phyloP scores from a whole-genome alignment of 495 filamentous ascomycete genomes.

The Bryoglossum gracile region DNA sequence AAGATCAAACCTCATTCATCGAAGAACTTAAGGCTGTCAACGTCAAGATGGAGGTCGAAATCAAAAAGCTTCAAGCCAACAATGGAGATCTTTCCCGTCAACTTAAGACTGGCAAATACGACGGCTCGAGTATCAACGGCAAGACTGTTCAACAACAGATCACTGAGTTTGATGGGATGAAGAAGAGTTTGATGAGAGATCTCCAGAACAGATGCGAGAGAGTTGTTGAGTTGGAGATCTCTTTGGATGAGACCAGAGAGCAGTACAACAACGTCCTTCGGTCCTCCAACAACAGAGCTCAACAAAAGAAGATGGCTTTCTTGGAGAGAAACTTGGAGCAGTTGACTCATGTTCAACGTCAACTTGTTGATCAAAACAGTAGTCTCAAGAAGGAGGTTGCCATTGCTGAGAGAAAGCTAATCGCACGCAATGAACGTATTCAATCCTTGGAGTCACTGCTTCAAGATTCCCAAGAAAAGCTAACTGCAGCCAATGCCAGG shows the following conservation, averaged over 20 bases:
- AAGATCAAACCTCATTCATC: conserved; percentile 58
- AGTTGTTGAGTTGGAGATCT: conserved; percentile 96
- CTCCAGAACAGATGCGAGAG: conserved; percentile 96
- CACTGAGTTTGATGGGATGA: conserved; percentile 97
- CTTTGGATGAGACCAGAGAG: conserved; percentile 90
- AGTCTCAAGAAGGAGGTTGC: conserved; percentile 97
- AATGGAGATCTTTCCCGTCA: conserved; percentile 71
- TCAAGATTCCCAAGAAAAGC: conserved; percentile 95
- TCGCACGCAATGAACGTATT: conserved; percentile 94
- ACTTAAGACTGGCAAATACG: conserved; percentile 48
- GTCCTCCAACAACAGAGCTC: conserved; percentile 90
- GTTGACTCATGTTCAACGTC: conserved; percentile 90
- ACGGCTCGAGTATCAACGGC: conserved; percentile 52
- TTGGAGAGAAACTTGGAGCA: conserved; percentile 97
- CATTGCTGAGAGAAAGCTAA: conserved; percentile 94
- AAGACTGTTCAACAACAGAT: conserved; percentile 97
- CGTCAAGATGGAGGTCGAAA: conserved; percentile 63
- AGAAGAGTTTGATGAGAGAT: conserved; percentile 98
- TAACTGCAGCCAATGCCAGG: conserved; percentile 93
- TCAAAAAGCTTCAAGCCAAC: conserved; percentile 62
- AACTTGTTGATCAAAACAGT: conserved; percentile 95
- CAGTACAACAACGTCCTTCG: conserved; percentile 98
- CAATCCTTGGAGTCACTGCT: conserved; percentile 83
- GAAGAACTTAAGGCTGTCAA: conserved; percentile 70
- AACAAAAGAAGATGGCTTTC: conserved; percentile 99